Conservation (phyloP, 2,329 filamentous ascomycete genomes). For the Ambrosiella xylebori region DNA sequence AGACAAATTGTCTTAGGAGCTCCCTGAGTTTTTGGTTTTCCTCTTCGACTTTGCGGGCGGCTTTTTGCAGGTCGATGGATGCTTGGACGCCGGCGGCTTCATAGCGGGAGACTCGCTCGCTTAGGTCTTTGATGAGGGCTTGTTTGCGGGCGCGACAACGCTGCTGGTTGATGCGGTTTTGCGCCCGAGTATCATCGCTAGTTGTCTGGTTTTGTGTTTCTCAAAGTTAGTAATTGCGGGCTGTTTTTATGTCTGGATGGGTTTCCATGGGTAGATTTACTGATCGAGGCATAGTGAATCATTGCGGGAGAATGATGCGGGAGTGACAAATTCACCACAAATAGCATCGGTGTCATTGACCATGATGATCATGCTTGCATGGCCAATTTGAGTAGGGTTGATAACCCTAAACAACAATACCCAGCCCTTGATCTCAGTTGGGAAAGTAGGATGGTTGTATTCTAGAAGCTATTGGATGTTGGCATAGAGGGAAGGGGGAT, state of each 20-base stretch:
- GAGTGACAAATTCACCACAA: background rate
- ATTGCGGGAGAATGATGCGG: background rate
- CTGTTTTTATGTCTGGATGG: too few relatives aligned
- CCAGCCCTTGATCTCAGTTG: background rate
- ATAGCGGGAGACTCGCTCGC: background rate
- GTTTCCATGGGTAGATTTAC: background rate
- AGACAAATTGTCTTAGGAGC: constrained; percentile 1
- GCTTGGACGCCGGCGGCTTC: constrained; percentile 6
- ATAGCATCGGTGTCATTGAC: background rate
- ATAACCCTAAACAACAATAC: background rate
- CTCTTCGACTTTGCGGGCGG: background rate
- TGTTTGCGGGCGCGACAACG: constrained; percentile 8
- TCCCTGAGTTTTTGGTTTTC: background rate
- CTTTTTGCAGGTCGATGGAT: constrained; percentile 2
- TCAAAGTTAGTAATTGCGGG: background rate
- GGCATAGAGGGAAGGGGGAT: background rate
- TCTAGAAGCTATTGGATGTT: background rate
- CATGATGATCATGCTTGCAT: background rate
- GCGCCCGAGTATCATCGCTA: constrained; percentile 3
- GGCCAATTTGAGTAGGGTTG: background rate
- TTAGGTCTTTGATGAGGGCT: constrained; percentile 4
- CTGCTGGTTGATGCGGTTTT: constrained; percentile 6
- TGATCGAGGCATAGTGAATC: background rate
- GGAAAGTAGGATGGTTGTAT: background rate
- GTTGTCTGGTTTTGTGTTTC: background rate